phyloP scores from a whole-genome alignment of 352 stramenopile species.

The Pythium plurisporium region DNA sequence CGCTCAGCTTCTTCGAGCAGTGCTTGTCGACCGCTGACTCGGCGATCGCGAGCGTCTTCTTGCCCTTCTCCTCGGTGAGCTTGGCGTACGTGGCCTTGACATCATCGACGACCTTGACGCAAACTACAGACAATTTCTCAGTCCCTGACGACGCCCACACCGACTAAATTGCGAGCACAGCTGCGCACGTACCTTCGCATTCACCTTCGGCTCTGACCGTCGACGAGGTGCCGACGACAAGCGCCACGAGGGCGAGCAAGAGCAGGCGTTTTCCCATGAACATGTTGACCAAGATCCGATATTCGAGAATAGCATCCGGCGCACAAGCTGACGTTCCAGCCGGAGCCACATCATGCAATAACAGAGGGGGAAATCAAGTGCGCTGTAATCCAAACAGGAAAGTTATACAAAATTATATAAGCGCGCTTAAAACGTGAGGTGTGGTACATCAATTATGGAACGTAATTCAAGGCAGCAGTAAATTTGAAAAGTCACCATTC shows the following conservation, averaged over 20 bases:
- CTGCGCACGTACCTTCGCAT: constrained; percentile 79
- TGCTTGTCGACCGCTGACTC: constrained; percentile 84
- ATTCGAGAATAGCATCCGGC: constrained; percentile 25
- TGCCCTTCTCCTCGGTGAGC: constrained; percentile 64
- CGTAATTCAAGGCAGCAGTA: not conserved
- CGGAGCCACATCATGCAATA: constrained; percentile 9
- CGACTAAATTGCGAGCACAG: not conserved
- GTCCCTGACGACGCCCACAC: not conserved
- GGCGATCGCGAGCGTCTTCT: constrained; percentile 74
- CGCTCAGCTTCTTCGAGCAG: constrained; percentile 79
- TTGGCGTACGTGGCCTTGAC: constrained; percentile 70
- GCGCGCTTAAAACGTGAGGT: not conserved
- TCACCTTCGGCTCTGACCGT: constrained; percentile 55
- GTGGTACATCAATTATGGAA: not conserved
- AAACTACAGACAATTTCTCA: constrained; percentile 51
- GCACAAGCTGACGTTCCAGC: constrained; percentile 18
- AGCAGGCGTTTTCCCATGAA: constrained; percentile 49
- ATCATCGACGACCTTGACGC: constrained; percentile 88
- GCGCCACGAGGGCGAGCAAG: constrained; percentile 62
- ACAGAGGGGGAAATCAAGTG: constrained; percentile 20
- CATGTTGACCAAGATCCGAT: constrained; percentile 25
- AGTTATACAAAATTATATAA: not conserved
- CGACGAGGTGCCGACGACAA: constrained; percentile 38
- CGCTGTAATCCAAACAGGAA: not conserved
- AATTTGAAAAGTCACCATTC: not conserved